Conservation (phyloP, 2,329 filamentous ascomycete species). For the Amphichorda felina region DNA sequence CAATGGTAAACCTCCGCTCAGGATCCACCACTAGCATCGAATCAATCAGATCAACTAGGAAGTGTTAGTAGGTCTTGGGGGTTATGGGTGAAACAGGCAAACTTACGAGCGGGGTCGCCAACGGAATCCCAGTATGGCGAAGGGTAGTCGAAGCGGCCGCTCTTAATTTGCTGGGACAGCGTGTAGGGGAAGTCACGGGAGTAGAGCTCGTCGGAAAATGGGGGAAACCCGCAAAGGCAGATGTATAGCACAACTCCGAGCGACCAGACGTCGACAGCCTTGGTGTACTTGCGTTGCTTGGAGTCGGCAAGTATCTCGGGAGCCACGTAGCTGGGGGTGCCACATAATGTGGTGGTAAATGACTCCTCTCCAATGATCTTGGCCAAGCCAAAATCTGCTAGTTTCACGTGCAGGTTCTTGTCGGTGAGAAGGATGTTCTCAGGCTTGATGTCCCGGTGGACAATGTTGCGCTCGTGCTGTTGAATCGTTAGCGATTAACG, state of each 20-base stretch:
- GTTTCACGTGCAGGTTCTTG: slow-evolving; percentile 74
- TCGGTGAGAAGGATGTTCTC: slow-evolving; percentile 90
- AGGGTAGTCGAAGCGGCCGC: slow-evolving; percentile 84
- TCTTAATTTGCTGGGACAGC: slow-evolving; percentile 80
- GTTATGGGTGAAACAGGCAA: background rate
- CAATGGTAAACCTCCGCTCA: slow-evolving; percentile 72
- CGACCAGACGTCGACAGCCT: slow-evolving; percentile 93
- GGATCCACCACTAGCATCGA: slow-evolving; percentile 86
- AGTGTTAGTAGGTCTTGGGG: slow-evolving; percentile 3
- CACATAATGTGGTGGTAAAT: slow-evolving; percentile 91
- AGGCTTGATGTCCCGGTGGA: slow-evolving; percentile 95
- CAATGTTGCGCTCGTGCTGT: slow-evolving; percentile 92
- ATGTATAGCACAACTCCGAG: slow-evolving; percentile 97
- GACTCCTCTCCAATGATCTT: slow-evolving; percentile 99
- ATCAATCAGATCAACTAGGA: slow-evolving; percentile 75
- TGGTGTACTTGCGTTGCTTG: slow-evolving; percentile 78
- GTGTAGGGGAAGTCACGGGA: slow-evolving; percentile 72
- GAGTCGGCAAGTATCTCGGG: slow-evolving; percentile 85
- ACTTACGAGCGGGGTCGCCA: slow-evolving; percentile 56
- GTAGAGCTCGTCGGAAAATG: slow-evolving; percentile 90
- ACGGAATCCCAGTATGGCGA: slow-evolving; percentile 72
- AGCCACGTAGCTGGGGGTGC: slow-evolving; percentile 94
- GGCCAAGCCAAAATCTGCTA: slow-evolving; percentile 92
- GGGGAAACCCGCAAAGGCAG: slow-evolving; percentile 90
- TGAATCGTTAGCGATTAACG: slow-evolving; percentile 2